Conservation (phyloP, 768 basidiomycete species). For the Lentinus tigrinus region DNA sequence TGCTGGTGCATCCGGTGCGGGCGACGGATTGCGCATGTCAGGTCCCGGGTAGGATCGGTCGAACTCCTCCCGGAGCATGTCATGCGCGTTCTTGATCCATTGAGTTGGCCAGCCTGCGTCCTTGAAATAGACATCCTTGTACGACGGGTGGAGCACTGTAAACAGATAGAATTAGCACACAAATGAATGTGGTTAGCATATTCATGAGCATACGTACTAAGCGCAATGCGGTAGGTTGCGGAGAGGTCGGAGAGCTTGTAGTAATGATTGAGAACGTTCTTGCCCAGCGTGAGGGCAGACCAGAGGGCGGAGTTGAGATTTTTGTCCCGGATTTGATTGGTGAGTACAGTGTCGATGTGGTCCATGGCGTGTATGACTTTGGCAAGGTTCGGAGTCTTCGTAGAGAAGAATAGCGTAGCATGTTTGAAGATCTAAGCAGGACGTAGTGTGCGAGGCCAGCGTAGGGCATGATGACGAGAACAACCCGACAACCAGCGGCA, state of each 20-base stretch:
- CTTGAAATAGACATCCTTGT: slow-evolving; percentile 14
- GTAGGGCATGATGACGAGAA: neutral
- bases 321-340: neutral
- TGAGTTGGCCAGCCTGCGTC: neutral
- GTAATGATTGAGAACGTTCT: slow-evolving; percentile 32
- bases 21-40: neutral
- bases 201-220: slow-evolving; percentile 32
- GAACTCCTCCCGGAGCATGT: neutral
- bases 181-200: neutral
- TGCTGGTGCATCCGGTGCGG: neutral
- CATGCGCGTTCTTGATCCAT: neutral
- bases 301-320: slow-evolving; percentile 19
- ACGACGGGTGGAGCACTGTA: slow-evolving; percentile 11
- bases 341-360: slow-evolving; percentile 11
- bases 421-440: slow-evolving; percentile 19
- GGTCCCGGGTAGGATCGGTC: neutral
- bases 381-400: slow-evolving; percentile 22
- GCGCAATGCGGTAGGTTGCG: slow-evolving; percentile 33
- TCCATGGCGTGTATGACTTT: slow-evolving; percentile 30
- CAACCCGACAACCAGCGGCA: neutral
- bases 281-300: slow-evolving; percentile 23
- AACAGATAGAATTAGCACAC: neutral
- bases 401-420: slow-evolving; percentile 26
- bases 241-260: slow-evolving; percentile 32
- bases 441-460: neutral